Evolutionary conservation across 2,329 filamentous ascomycete genomes (phyloP).

Genomic region (Alternaria conjuncta): DNA sequence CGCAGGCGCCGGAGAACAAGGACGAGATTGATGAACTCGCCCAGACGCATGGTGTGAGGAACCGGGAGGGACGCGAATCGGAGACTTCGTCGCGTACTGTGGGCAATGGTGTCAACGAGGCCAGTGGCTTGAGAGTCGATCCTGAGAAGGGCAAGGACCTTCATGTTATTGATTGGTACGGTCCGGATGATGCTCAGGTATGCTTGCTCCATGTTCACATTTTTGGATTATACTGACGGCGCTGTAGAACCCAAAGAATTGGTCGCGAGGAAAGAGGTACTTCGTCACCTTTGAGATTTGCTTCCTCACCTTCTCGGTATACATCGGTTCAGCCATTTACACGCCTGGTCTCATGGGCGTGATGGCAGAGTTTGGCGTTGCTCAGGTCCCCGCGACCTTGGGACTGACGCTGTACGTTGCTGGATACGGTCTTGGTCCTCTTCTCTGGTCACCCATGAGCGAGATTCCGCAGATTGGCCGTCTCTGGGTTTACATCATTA

Average conservation of each 20-base stretch:
- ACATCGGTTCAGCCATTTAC: slow-evolving; percentile 62
- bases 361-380: slow-evolving; percentile 60
- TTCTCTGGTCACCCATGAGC: slow-evolving; percentile 51
- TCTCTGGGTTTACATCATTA: slow-evolving; percentile 42
- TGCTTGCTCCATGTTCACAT: neutral
- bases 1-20: slow-evolving; percentile 40
- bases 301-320: slow-evolving; percentile 59
- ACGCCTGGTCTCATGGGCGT: slow-evolving; percentile 53
- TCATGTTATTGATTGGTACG: slow-evolving; percentile 60
- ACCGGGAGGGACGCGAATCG: slow-evolving; percentile 14
- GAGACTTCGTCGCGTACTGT: slow-evolving; percentile 21
- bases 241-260: slow-evolving; percentile 55
- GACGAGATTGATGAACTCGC: slow-evolving; percentile 32
- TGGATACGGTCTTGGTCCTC: slow-evolving; percentile 44
- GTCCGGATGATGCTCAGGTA: slow-evolving; percentile 53
- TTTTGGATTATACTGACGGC: neutral
- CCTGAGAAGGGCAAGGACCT: slow-evolving; percentile 60
- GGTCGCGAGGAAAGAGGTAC: slow-evolving; percentile 52
- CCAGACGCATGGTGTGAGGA: slow-evolving; percentile 13
- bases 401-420: slow-evolving; percentile 49
- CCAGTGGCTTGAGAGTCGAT: slow-evolving; percentile 55
- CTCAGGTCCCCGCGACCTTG: slow-evolving; percentile 53
- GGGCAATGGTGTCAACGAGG: slow-evolving; percentile 32
- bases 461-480: slow-evolving; percentile 58
- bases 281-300: slow-evolving; percentile 57